Base-by-base conservation (phyloP, 176 grass and related monocot genomes). In the Carex myosuroides region DNA sequence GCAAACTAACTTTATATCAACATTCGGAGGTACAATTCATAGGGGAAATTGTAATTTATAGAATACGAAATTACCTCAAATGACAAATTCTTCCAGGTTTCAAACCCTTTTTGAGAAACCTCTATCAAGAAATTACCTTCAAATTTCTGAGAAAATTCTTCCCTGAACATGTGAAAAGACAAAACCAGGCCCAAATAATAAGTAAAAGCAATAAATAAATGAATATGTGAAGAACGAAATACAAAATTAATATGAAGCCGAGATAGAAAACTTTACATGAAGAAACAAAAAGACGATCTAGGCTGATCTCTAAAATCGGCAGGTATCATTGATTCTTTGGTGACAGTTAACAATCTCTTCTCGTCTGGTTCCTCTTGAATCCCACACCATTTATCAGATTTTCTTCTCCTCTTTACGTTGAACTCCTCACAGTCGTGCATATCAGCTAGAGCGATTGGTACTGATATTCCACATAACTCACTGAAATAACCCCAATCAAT, bases 401-500 rank as follows among this genome's bases (percentile, higher is more conserved):
- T 70, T 81, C 48, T 79, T 56, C 42, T 41, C 74, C 48, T 83
- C 41, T 68, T 83, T 62, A 39, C 42, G 2, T 54, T 65, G 5
- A 83, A 13, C 60, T 53, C 60, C 61, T 67, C 60, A 69, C 85
- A 86, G 29, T 86, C 85, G 29, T 86, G 85, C 85, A 86, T 86
- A 17, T 86, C 85, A 29, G 35, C 63, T 37, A 86, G 76, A 69
- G 85, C 85, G 52, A 86, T 79, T 75, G 74, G 50, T 41, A 86
- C 63, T 14, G 62, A 70, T 11, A 13, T 61, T 57, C 75, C 39
- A 70, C 85, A 86, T 67, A 44, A 59, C 24, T 71, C 75, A 69
- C 85, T 86, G 44, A 77, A 64, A 60, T 14, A 72, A 41, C 56
- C 65, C 24, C 8, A 21, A 85, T 37, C 11, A 62, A 59, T 30